A percentile compares a stretch with the other conserved stretches of the same genome.
These are phyloP conservation scores for Termitomyces bulborhizus DNA, from an alignment of 768 basidiomycete genomes.

Conservation along the genomic window DNA sequence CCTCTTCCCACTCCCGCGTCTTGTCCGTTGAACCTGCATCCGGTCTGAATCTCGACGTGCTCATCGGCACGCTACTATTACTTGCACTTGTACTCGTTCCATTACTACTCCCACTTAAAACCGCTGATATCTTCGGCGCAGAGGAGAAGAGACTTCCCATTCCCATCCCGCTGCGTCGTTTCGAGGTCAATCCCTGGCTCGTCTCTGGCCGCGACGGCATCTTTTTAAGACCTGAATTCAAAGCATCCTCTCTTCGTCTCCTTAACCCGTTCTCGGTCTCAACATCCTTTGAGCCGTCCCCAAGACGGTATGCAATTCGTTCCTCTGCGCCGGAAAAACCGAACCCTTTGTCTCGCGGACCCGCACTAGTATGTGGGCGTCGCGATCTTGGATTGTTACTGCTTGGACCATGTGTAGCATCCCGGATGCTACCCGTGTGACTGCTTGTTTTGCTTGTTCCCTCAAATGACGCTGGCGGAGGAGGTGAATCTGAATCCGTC, in stretches of 20 bases:
- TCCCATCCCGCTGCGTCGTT: constrained; percentile 14
- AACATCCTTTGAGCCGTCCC: background rate
- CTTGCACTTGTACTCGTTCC: constrained; percentile 21
- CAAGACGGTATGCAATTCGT: constrained; percentile 2
- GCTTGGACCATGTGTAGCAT: background rate
- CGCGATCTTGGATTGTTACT: constrained; percentile 22
- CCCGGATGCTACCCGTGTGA: constrained; percentile 10
- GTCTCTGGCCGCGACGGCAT: constrained; percentile 9
- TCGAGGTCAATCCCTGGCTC: constrained; percentile 12
- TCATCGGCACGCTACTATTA: constrained; percentile 15
- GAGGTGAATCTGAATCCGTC: constrained; percentile 25
- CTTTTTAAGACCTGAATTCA: background rate
- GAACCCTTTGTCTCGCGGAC: constrained; percentile 50
- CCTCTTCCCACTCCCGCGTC: constrained; percentile 72
- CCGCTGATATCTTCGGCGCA: constrained; percentile 18
- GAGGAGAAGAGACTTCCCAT: constrained; percentile 14
- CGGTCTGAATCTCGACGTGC: constrained; percentile 24
- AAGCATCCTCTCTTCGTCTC: constrained; percentile 3
- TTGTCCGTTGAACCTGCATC: constrained; percentile 28
- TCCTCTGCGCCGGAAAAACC: constrained; percentile 18
- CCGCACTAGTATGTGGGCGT: constrained; percentile 72
- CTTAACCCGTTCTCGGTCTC: constrained; percentile 4
- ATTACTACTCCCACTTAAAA: constrained; percentile 28
- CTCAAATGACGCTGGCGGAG: constrained; percentile 32
- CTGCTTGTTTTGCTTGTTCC: constrained; percentile 5